Base-by-base conservation (phyloP, 352 stramenopile species). In the Aphanomyces cochlioides region DNA sequence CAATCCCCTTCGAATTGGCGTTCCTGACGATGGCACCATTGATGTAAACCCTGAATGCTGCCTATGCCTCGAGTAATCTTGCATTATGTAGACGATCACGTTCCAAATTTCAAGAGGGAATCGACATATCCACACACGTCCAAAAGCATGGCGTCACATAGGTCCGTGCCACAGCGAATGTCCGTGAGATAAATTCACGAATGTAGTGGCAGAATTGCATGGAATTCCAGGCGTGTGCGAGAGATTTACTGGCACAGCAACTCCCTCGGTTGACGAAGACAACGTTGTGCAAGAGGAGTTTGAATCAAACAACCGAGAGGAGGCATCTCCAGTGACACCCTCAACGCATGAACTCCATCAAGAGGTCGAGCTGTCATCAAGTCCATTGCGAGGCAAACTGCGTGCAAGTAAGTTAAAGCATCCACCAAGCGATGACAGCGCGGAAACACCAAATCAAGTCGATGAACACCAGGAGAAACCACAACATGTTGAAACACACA, bases 101-200 rank as follows among this genome's bases (percentile, higher is more conserved):
- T 74, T 75, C 37, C 79, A 86, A 50, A 84, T 93, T 54, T 79
- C 91, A 39, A 81, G 85, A 3, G 84, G 85, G 37, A 82, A 90
- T 36, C 83, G 87, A 19, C 85, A 90, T 61, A 73, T 81, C 28
- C 76, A 81, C 36, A 74, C 74, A 40, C 83, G 89, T 59, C 72
- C 81, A 73, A 92, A 92, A 70, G 91, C 84, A 69, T 93, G 84
- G 85, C 87, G 88, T 37, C 78, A 93, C 63, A 92, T 92, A 37
- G 17, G 81, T 88, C 38, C 39, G 40, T 34, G n/a, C 5, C 17
- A 39, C 8, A 1, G 43, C 76, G 39, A 77, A 69, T 37, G 54
- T 61, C 28, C 15, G 50, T 28, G 8, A 58, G 28, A 28, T 28
- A 58, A 58, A 58, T 0, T 36, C 50, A 53, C 8, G 34, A 37